Evolutionary conservation across 2,329 filamentous ascomycete species (phyloP).

Genomic region (Aspergillus pseudotamarii): DNA sequence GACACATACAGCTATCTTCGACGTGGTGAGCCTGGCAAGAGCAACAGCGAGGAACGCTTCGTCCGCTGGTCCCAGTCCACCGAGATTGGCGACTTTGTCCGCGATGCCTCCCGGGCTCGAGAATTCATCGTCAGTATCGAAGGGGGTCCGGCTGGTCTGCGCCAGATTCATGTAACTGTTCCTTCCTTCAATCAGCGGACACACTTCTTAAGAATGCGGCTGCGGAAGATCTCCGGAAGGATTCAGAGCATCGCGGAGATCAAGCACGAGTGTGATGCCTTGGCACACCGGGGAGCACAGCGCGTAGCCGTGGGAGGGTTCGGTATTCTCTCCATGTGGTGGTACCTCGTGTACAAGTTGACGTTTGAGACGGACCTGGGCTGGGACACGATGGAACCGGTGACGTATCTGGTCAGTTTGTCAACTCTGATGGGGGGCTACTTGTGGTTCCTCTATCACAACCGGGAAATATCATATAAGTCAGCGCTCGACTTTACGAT

Average conservation of each 20-base stretch:
- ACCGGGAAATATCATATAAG: conserved; percentile 83
- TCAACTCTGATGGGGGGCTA: conserved; percentile 87
- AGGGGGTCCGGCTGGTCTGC: conserved; percentile 63
- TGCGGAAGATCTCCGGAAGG: conserved; percentile 70
- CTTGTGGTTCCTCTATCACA: conserved; percentile 91
- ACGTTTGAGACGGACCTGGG: conserved; percentile 74
- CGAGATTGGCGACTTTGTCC: conserved; percentile 91
- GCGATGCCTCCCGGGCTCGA: conserved; percentile 79
- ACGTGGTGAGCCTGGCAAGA: conserved; percentile 32
- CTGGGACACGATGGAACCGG: conserved; percentile 89
- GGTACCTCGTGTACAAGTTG: conserved; percentile 73
- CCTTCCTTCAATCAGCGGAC: conserved; percentile 90
- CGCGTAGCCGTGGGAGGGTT: conserved; percentile 80
- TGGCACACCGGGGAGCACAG: conserved; percentile 78
- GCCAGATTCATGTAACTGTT: conserved; percentile 73
- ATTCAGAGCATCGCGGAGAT: conserved; percentile 71
- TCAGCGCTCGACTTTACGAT: conserved; percentile 87
- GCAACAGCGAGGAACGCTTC: conserved; percentile 55
- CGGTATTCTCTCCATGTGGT: conserved; percentile 72
- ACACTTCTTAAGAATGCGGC: conserved; percentile 76
- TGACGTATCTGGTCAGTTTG: conserved; percentile 87
- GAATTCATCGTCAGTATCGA: conserved; percentile 86
- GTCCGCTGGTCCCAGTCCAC: conserved; percentile 87
- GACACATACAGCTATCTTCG: conserved; percentile 73
- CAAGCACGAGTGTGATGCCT: conserved; percentile 77